A percentile compares a stretch with the other conserved stretches of the same genome.
phyloP scores from a whole-genome alignment of 345 rosid species.

The Microthlaspi erraticum region DNA sequence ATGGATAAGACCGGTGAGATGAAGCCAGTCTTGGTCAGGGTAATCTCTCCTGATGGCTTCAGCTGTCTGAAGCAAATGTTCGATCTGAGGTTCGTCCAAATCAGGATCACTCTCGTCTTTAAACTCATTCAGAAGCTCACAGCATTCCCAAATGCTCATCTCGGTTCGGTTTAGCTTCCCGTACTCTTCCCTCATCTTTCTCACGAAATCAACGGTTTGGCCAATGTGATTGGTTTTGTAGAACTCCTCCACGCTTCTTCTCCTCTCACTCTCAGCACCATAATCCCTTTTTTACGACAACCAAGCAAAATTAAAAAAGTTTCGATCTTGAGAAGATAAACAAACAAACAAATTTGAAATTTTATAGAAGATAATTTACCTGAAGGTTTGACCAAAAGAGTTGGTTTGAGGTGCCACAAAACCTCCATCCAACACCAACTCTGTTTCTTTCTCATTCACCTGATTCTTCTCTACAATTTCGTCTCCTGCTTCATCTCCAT shows the following conservation, averaged over 20 bases:
- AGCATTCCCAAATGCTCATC: conserved; percentile 70
- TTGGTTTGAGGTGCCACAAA: conserved; percentile 69
- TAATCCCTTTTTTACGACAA: conserved; percentile 58
- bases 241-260: conserved; percentile 70
- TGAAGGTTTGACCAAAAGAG: conserved; percentile 86
- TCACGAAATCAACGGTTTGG: conserved; percentile 84
- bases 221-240: conserved; percentile 72
- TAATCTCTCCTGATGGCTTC: conserved; percentile 70
- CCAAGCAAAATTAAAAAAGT: not conserved
- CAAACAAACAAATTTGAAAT: not conserved
- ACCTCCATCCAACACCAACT: conserved; percentile 55
- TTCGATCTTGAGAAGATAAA: not conserved
- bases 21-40: conserved; percentile 69
- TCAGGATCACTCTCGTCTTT: conserved; percentile 75
- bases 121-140: conserved; percentile 63
- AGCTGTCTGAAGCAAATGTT: conserved; percentile 72
- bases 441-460: conserved; percentile 49
- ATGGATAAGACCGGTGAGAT: conserved; percentile 67
- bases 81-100: conserved; percentile 66
- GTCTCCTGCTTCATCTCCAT: conserved; percentile 37
- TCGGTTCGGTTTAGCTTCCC: conserved; percentile 47
- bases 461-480: conserved; percentile 51
- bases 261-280: conserved; percentile 75
- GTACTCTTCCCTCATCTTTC: conserved; percentile 46
- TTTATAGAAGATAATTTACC: conserved; percentile 44